Conservation (phyloP, 139 green algal species). For the Coelastrella sp. region DNA sequence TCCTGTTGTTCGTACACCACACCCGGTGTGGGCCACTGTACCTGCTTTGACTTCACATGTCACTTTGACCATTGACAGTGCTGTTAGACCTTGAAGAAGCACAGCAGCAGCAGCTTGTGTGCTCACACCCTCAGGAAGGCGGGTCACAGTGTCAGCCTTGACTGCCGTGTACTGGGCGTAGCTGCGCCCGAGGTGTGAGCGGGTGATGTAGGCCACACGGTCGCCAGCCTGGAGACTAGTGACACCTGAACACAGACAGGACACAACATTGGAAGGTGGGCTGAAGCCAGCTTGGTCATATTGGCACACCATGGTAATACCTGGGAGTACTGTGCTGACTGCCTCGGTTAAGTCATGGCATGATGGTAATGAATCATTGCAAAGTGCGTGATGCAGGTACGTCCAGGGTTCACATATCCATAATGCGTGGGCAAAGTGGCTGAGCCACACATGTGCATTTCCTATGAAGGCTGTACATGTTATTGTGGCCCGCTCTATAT, state of each 20-base stretch:
- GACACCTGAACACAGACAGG: background rate
- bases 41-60: constrained; percentile 39
- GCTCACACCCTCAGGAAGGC: constrained; percentile 40
- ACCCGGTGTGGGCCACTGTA: background rate
- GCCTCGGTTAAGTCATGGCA: no score
- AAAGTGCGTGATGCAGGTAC: no score
- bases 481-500: no score
- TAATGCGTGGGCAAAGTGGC: no score
- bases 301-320: background rate
- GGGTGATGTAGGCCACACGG: constrained; percentile 47
- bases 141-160: background rate
- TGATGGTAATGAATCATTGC: no score
- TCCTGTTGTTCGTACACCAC: no score
- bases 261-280: background rate
- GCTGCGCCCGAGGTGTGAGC: constrained; percentile 8
- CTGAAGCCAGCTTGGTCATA: background rate
- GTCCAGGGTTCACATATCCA: no score
- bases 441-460: no score
- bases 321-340: background rate
- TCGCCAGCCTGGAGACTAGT: constrained; percentile 8
- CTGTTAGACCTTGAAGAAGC: constrained; percentile 57
- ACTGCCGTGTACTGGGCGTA: constrained; percentile 56
- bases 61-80: constrained; percentile 38
- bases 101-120: constrained; percentile 44
- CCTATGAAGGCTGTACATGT: no score